Conservation (phyloP, 2,329 filamentous ascomycete species). For the Parafenestella ontariensis region DNA sequence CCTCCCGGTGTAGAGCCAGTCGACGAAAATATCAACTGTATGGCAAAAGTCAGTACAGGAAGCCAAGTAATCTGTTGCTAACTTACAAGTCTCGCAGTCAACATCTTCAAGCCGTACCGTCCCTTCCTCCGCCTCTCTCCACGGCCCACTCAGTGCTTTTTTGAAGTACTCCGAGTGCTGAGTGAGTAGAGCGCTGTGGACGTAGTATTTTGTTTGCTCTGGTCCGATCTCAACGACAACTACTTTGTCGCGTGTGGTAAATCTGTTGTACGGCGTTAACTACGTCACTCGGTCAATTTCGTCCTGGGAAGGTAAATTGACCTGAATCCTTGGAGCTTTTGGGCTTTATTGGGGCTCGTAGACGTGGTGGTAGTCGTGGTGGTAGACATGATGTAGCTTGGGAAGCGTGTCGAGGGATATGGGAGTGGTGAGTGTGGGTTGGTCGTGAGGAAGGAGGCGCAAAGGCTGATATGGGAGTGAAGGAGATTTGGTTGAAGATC, state of each 20-base stretch:
- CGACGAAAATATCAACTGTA: constrained; percentile 18
- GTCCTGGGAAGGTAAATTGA: too few relatives aligned
- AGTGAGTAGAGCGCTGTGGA: constrained; percentile 17
- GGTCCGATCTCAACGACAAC: constrained; percentile 11
- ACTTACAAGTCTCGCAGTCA: constrained; percentile 9
- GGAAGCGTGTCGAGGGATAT: too few relatives aligned
- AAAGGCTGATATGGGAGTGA: too few relatives aligned
- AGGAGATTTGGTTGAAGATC: too few relatives aligned
- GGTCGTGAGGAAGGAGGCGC: too few relatives aligned
- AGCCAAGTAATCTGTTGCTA: background rate
- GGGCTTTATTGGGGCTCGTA: too few relatives aligned
- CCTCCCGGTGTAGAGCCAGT: constrained; percentile 20
- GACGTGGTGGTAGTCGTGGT: too few relatives aligned
- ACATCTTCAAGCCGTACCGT: constrained; percentile 16
- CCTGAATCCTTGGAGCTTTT: too few relatives aligned
- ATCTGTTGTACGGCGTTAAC: too few relatives aligned
- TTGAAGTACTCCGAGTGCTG: constrained; percentile 28
- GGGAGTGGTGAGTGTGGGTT: too few relatives aligned
- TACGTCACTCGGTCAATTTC: too few relatives aligned
- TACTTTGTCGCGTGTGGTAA: background rate
- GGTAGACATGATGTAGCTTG: too few relatives aligned
- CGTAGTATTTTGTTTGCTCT: constrained; percentile 3
- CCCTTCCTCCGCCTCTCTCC: constrained; percentile 19
- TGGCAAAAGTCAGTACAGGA: background rate
- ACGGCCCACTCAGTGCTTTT: constrained; percentile 13